Conservation (phyloP, 495 filamentous ascomycete genomes). For the Ramalina intermedia region DNA sequence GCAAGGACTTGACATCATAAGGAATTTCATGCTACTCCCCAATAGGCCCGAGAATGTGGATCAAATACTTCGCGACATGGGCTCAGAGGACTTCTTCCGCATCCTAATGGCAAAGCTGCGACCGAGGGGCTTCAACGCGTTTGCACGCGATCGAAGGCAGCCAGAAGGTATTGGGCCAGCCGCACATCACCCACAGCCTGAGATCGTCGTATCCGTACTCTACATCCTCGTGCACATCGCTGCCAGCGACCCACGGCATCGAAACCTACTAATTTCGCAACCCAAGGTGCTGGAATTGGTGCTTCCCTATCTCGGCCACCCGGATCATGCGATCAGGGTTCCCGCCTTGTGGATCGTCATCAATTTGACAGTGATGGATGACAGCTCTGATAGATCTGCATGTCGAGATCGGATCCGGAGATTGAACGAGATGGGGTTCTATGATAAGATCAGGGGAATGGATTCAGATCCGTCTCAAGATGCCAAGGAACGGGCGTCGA, state of each 20-base stretch:
- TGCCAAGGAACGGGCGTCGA: constrained; percentile 70
- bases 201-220: constrained; percentile 61
- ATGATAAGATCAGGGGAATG: constrained; percentile 47
- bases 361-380: constrained; percentile 72
- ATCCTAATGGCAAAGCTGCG: constrained; percentile 60
- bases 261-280: constrained; percentile 59
- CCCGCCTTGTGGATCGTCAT: constrained; percentile 68
- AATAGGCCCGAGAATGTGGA: constrained; percentile 68
- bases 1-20: constrained; percentile 72
- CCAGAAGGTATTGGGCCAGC: constrained; percentile 1
- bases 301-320: constrained; percentile 48
- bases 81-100: constrained; percentile 58
- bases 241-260: constrained; percentile 60
- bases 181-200: constrained; percentile 32
- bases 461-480: constrained; percentile 66
- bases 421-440: constrained; percentile 57
- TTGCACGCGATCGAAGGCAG: constrained; percentile 20
- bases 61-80: constrained; percentile 59
- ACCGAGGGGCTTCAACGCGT: constrained; percentile 33
- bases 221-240: constrained; percentile 77
- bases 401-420: constrained; percentile 50
- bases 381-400: constrained; percentile 43
- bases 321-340: constrained; percentile 51
- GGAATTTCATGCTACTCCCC: constrained; percentile 69
- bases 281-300: constrained; percentile 35